Evolutionary conservation across 148 eudicot species (phyloP), one percentile per base, ranked within the genome.

Genomic region (Persicaria tinctoria): DNA sequence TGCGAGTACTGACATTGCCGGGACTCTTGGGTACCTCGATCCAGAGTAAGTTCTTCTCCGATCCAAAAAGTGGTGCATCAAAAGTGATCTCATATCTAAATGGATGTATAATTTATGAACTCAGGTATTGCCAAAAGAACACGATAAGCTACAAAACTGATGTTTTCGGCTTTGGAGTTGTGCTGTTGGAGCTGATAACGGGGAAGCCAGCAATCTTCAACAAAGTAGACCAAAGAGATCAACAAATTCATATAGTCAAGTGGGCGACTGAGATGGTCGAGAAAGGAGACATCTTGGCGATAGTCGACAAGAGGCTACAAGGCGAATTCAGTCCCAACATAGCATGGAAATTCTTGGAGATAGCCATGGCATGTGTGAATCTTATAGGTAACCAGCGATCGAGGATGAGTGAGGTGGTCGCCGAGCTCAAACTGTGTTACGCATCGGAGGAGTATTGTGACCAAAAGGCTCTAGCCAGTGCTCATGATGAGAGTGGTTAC

Each of bases 1-100:
- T 27, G 70, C 81, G 44, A 74, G 55, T 23, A 83, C 84, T 51
- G 75, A 76, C 11, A 83, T 85, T 27, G 71, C 78, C 0, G 84
- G 83, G 8, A 83, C 88, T 5, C 74, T 70, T 12, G 88, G 88
- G 1, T 85, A 85, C 74, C 64, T 79, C 56, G 88, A 83, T 81
- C 86, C 84, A 17, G 83, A 85, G 88, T 83, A 79, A 81, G 88
- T 13, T n/a, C 66, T 55, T 5, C 53, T 11, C 3, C 14, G 1
- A 8, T 23, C 5, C 11, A 2, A 4, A 49, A 16, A 20, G 3
- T 49, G 18, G 6, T 6, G 17, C 0, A 5, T 51, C 8, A 4
- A 54, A 13, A 13, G 4, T 5, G 3, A 12, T 27, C 5, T 10
- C 23, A 18, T n/a, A 46, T 9, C 11, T 70, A 17, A 13, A 41